Conservation (phyloP, 2,329 filamentous ascomycete species). For the Onygena corvina region DNA sequence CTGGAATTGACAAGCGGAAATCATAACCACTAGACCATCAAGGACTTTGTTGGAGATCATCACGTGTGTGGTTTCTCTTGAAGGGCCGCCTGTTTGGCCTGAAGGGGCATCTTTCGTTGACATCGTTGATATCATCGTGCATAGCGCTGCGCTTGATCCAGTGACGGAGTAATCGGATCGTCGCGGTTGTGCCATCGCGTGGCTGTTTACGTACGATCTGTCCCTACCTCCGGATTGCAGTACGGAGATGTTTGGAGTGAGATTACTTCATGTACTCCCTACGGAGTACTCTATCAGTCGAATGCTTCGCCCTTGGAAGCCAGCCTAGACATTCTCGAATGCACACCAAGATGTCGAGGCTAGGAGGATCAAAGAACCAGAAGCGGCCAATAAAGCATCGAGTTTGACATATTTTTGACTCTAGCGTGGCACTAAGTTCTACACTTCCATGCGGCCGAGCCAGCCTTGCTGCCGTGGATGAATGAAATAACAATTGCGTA, state of each 20-base stretch:
- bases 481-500: not conserved
- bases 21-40: constrained; percentile 15
- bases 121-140: not conserved
- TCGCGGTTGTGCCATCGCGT: no score
- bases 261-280: no score
- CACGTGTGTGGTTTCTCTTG: not conserved
- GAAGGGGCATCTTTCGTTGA: not conserved
- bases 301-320: not conserved
- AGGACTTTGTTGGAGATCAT: constrained; percentile 8
- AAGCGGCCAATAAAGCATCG: not conserved
- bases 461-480: not conserved
- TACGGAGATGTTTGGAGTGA: no score
- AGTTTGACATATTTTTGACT: not conserved
- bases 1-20: constrained; percentile 13
- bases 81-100: not conserved
- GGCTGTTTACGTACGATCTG: no score
- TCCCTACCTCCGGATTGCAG: no score
- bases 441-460: not conserved
- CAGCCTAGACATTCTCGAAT: no score
- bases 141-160: no score
- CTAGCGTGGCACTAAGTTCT: not conserved
- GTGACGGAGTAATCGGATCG: no score
- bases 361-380: not conserved
- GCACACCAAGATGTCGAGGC: not conserved
- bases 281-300: no score